Conservation (phyloP, 257 asterid genomes). For the Galeopsis tetrahit region DNA sequence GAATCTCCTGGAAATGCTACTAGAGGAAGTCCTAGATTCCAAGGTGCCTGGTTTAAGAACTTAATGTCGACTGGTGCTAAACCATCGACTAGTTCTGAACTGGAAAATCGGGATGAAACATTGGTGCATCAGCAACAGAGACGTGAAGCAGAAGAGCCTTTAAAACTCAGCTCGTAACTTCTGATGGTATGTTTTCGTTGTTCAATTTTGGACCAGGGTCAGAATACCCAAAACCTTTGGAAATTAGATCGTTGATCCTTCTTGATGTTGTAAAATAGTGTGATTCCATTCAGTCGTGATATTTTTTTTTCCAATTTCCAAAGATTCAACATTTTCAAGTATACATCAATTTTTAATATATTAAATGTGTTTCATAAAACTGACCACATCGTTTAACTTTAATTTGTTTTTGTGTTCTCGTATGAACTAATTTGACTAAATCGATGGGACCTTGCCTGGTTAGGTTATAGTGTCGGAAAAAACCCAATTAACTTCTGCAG, state of each 20-base stretch:
- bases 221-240: constrained; percentile 20
- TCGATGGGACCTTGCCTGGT: too few relatives aligned
- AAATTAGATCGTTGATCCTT: constrained; percentile 27
- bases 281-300: constrained; percentile 33
- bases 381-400: not conserved
- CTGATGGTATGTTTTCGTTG: constrained; percentile 23
- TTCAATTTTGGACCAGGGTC: not conserved
- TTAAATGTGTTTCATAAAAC: not conserved
- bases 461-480: too few relatives aligned
- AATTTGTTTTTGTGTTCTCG: not conserved
- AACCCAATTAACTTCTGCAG: too few relatives aligned
- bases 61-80: constrained; percentile 61
- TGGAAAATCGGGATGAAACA: constrained; percentile 51
- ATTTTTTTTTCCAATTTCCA: constrained; percentile 11
- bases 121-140: constrained; percentile 41
- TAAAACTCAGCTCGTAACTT: constrained; percentile 36
- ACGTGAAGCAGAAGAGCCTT: constrained; percentile 44
- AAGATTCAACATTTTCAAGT: constrained; percentile 21
- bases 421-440: too few relatives aligned
- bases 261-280: constrained; percentile 41
- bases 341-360: constrained; percentile 15
- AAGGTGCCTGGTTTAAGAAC: constrained; percentile 82
- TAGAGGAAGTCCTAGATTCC: constrained; percentile 74
- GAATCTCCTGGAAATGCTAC: constrained; percentile 59
- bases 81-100: constrained; percentile 69